Evolutionary conservation across 352 stramenopile species (phyloP), one percentile per base, ranked within the genome.

Genomic region (Phytophthora agathidicida): DNA sequence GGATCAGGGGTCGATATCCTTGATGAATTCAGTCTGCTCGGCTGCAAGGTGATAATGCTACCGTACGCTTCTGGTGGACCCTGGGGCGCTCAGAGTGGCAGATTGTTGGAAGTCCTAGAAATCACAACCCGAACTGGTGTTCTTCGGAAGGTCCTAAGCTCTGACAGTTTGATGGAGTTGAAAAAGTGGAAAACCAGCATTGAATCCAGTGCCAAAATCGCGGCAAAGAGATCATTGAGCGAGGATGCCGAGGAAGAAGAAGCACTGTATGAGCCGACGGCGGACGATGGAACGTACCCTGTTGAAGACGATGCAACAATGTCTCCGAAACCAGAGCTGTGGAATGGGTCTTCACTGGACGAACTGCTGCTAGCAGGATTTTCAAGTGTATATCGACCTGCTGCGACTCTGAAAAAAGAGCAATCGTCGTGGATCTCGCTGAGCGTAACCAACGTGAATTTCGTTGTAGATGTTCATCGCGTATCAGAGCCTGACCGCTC

Each of bases 351-450:
- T n/a, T 44, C 49, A 2, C 46, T 83, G 6, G 77, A 90, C 32
- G 72, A 81, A 8, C 69, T 94, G 11, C 22, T 91, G 17, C 59
- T 83, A 9, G 82, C 82, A 31, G 85, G 83, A 0, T 94, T 94
- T 49, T 91, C 82, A 11, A 86, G 89, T 33, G 55, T 84, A 6
- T 94, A 90, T 50, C 73, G 74, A 28, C 44, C 84, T 14, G 65
- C 69, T 16, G 54, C 54, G 10, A 66, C 68, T n/a, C 62, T 88
- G 8, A 67, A 86, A 19, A 69, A 77, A 27, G 60, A 85, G 10
- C 82, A 84, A 31, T 73, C 71, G 16, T 75, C 60, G 0, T 94
- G 85, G 85, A 91, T 91, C 20, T 89, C 83, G n/a, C 77, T 92
- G 8, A 89, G 79, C 23, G 61, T 86, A 6, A 83, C 64, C 5